A percentile compares a stretch with the other conserved stretches of the same genome.
These are phyloP conservation scores for Hyparrhenia diplandra DNA, from an alignment of 176 grass and related monocot species.

Conservation along the genomic window DNA sequence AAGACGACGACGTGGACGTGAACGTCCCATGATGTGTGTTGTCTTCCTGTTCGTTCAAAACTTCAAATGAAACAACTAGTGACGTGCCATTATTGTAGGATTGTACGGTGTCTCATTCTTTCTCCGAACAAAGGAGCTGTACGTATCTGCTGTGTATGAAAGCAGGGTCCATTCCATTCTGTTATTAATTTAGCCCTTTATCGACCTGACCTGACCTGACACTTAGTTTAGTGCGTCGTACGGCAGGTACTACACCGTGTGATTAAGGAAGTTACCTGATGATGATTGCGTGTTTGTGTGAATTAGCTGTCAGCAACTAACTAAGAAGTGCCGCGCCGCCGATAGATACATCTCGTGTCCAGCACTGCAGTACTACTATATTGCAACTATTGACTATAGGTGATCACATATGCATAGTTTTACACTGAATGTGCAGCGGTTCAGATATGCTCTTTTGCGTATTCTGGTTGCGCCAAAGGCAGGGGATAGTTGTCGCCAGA, in stretches of 20 bases:
- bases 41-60: too few species aligned
- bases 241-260: background rate
- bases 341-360: background rate
- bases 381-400: background rate
- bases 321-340: background rate
- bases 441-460: too few species aligned
- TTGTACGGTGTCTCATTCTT: background rate
- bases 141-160: too few species aligned
- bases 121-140: background rate
- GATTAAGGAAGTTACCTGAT: background rate
- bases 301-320: slow-evolving; percentile 38
- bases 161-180: too few species aligned
- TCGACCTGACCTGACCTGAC: background rate
- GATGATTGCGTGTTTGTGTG: background rate
- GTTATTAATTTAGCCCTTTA: background rate
- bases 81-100: background rate
- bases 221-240: slow-evolving; percentile 22
- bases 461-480: background rate
- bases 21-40: background rate
- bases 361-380: background rate
- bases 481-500: background rate
- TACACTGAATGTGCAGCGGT: background rate
- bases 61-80: background rate
- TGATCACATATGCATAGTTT: background rate
- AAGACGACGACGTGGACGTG: background rate